Evolutionary conservation across 768 basidiomycete species (phyloP).

Genomic region (Botryobasidium botryosum): DNA sequence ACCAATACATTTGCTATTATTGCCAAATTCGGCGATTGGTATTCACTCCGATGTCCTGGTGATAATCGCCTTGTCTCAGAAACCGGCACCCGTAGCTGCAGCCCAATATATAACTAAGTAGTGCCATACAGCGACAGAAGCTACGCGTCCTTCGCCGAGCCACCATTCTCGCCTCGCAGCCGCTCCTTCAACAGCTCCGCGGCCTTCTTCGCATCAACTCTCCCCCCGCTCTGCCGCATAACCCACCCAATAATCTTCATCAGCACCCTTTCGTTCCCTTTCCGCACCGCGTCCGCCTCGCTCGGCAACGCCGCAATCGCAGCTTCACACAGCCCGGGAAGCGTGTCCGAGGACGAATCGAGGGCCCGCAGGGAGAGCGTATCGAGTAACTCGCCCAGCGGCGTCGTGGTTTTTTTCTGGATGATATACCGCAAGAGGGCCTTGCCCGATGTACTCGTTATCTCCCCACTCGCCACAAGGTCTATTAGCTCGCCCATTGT

Average conservation of each 20-base stretch:
- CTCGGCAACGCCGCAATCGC: constrained; percentile 49
- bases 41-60: no score
- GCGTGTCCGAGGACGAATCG: constrained; percentile 27
- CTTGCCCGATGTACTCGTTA: constrained; percentile 61
- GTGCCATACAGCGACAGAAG: no score
- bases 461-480: constrained; percentile 37
- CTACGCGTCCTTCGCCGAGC: no score
- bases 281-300: constrained; percentile 45
- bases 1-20: no score
- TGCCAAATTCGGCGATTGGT: no score
- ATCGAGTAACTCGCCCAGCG: constrained; percentile 27
- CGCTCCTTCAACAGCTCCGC: constrained; percentile 28
- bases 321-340: constrained; percentile 40
- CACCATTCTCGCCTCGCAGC: no score
- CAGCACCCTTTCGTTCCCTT: constrained; percentile 59
- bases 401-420: constrained; percentile 21
- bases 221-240: constrained; percentile 66
- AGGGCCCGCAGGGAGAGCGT: constrained; percentile 26
- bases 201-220: constrained; percentile 52
- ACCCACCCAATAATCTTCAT: constrained; percentile 73
- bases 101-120: no score
- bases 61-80: no score
- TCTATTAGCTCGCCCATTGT: constrained; percentile 69
- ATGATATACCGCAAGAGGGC: constrained; percentile 58
- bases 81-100: no score